phyloP scores from a whole-genome alignment of 2,329 filamentous ascomycete genomes.

The Aspergillus flavus region DNA sequence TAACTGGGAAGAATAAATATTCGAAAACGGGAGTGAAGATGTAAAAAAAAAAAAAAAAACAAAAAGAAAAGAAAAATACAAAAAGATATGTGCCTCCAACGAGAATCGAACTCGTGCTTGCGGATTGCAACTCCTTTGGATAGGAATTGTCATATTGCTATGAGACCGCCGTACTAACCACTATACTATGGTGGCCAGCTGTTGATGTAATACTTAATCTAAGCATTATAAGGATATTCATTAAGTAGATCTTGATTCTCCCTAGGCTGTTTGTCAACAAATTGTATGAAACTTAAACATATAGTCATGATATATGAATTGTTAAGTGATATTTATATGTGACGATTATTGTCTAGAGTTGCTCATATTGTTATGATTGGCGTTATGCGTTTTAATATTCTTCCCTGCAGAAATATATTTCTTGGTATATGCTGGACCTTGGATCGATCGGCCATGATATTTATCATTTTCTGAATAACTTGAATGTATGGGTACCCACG shows the following conservation, averaged over 20 bases:
- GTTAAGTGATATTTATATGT: neutral
- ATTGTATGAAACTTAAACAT: neutral
- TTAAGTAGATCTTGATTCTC: neutral
- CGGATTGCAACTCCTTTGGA: constrained; percentile 4
- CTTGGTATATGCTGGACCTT: no score
- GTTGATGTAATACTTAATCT: neutral
- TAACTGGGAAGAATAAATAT: neutral
- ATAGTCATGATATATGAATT: neutral
- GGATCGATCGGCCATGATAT: neutral
- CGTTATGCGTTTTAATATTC: neutral
- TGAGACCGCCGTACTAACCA: constrained; percentile 6
- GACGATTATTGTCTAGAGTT: neutral
- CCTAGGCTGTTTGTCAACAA: neutral
- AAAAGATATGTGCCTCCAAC: constrained; percentile 1
- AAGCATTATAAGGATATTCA: neutral
- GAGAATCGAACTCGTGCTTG: constrained; percentile 8
- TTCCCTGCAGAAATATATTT: neutral
- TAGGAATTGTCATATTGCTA: neutral
- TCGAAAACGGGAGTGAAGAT: neutral
- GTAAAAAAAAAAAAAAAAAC: no score
- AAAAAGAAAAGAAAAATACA: neutral
- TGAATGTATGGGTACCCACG: neutral
- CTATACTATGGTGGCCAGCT: constrained; percentile 3
- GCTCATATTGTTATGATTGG: neutral
- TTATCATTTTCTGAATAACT: neutral